phyloP scores from a whole-genome alignment of 1,284 basidiomycete species.

The Blastosporella zonata region DNA sequence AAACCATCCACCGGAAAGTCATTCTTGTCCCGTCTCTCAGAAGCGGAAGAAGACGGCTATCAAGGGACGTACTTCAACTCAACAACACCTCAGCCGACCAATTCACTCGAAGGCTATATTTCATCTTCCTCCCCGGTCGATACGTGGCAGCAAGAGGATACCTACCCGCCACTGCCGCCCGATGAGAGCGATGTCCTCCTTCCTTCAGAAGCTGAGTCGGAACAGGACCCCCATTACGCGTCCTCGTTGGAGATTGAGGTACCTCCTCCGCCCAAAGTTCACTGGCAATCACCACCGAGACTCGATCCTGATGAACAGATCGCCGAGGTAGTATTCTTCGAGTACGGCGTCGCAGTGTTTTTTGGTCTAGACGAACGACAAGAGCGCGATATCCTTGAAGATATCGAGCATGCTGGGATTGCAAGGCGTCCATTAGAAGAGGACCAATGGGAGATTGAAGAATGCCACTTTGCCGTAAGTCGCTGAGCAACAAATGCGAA shows the following conservation, averaged over 20 bases:
- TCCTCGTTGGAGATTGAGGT: conserved; percentile 16
- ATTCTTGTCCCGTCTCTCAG: conserved; percentile 68
- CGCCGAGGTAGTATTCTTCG: conserved; percentile 87
- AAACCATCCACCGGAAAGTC: conserved; percentile 58
- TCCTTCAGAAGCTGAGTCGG: conserved; percentile 15
- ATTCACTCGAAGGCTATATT: conserved; percentile 52
- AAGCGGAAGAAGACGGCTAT: conserved; percentile 89
- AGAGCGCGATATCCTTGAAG: conserved; percentile 79
- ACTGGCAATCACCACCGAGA: conserved; percentile 16
- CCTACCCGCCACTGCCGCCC: too few species aligned
- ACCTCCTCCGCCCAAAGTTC: conserved; percentile 12
- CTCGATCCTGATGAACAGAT: conserved; percentile 42
- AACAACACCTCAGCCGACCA: conserved; percentile 27
- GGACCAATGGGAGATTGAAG: conserved; percentile 85
- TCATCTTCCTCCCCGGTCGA: conserved; percentile 45
- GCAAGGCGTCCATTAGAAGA: conserved; percentile 60
- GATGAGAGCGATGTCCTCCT: conserved; percentile 7
- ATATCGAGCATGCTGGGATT: conserved; percentile 71
- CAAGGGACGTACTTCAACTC: conserved; percentile 79
- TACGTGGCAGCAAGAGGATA: conserved; percentile 23
- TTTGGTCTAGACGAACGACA: conserved; percentile 79
- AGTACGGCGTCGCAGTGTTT: conserved; percentile 85
- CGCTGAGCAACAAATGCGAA: not conserved
- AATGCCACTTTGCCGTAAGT: conserved; percentile 81
- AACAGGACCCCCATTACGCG: conserved; percentile 2